These are phyloP conservation scores for Waltergamsia citrina DNA, from an alignment of 2,329 filamentous ascomycete genomes.

Conservation along the genomic window DNA sequence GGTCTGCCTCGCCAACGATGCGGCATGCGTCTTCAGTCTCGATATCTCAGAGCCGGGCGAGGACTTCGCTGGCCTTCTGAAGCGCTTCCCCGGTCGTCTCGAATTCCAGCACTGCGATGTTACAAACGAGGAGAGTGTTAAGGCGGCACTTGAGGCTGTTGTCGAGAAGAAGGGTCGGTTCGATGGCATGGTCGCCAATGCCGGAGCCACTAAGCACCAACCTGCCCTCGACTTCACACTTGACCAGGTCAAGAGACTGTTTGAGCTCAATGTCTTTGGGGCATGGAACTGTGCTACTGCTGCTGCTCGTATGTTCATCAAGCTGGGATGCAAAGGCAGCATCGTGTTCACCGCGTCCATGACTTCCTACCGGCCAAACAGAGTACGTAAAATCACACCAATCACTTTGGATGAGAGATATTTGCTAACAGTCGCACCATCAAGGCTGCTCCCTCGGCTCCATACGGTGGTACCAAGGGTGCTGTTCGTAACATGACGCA, in stretches of 20 bases:
- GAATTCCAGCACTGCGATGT: slow-evolving; percentile 36
- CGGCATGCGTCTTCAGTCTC: slow-evolving; percentile 17
- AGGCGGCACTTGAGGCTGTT: slow-evolving; percentile 28
- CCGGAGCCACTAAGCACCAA: slow-evolving; percentile 40
- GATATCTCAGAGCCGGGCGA: slow-evolving; percentile 16
- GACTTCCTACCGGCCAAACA: slow-evolving; percentile 36
- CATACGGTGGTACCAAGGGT: slow-evolving; percentile 34
- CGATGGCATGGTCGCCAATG: slow-evolving; percentile 39
- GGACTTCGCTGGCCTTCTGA: slow-evolving; percentile 18
- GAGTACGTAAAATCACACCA: slow-evolving; percentile 12
- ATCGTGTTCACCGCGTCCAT: slow-evolving; percentile 36
- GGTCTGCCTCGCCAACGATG: slow-evolving; percentile 32
- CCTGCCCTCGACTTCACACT: slow-evolving; percentile 29
- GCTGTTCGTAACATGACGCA: slow-evolving; percentile 28
- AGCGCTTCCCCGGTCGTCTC: slow-evolving; percentile 28
- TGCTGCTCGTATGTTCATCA: slow-evolving; percentile 29
- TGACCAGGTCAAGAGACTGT: slow-evolving; percentile 20
- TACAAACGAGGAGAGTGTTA: slow-evolving; percentile 28
- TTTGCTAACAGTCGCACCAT: neutral
- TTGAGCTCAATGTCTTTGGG: slow-evolving; percentile 35
- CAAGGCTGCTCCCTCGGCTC: slow-evolving; percentile 37
- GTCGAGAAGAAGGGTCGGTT: slow-evolving; percentile 25
- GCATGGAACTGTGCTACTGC: slow-evolving; percentile 33
- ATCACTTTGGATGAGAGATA: neutral
- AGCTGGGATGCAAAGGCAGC: slow-evolving; percentile 20